phyloP scores from a whole-genome alignment of 202 grass and related monocot species.

The Hordeum pubiflorum region DNA sequence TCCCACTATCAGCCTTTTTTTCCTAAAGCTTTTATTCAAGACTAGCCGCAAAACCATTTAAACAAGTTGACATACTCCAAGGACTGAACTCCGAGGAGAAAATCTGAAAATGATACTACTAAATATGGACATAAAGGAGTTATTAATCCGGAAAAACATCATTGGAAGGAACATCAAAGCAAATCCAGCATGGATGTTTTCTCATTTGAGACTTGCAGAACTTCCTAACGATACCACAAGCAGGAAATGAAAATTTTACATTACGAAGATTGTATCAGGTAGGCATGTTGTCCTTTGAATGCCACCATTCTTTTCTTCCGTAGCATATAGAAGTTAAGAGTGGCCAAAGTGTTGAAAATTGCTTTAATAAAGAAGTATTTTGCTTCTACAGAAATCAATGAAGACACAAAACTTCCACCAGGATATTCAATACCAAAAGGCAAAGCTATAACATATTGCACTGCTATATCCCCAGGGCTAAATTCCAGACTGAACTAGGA shows the following conservation, averaged over 20 bases:
- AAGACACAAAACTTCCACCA: neutral
- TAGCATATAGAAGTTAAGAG: neutral
- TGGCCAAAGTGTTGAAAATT: slow-evolving; percentile 3
- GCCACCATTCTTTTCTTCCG: slow-evolving; percentile 32
- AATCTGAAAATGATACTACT: neutral
- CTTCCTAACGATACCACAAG: slow-evolving; percentile 10
- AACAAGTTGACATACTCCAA: neutral
- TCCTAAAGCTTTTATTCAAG: neutral
- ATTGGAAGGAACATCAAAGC: neutral
- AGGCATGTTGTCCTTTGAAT: slow-evolving; percentile 25
- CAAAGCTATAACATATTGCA: no score
- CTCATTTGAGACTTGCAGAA: slow-evolving; percentile 21
- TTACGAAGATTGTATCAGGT: slow-evolving; percentile 32
- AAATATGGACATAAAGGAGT: neutral
- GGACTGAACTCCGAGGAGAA: neutral
- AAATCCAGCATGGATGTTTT: slow-evolving; percentile 15
- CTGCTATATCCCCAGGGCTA: neutral
- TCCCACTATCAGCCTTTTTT: neutral
- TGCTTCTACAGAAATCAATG: neutral
- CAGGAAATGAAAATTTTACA: slow-evolving; percentile 37
- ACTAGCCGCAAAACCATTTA: neutral
- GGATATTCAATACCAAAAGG: neutral
- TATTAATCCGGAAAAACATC: neutral
- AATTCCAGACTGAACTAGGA: neutral
- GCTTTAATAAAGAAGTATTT: neutral